These are phyloP conservation scores for Amanita inopinata DNA, from an alignment of 768 basidiomycete species.

Conservation along the genomic window DNA sequence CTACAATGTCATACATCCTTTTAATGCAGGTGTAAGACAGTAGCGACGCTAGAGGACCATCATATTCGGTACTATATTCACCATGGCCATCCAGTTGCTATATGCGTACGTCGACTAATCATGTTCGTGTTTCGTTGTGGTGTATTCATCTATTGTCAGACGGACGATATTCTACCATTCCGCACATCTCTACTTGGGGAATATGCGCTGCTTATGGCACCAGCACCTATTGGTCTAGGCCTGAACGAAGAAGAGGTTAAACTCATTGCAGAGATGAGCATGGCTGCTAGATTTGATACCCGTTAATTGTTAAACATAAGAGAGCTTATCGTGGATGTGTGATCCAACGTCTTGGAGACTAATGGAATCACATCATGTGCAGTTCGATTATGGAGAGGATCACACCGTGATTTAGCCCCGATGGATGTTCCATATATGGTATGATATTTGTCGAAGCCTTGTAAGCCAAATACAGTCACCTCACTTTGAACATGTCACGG, in stretches of 20 bases:
- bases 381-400: too few relatives aligned
- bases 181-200: slow-evolving; percentile 65
- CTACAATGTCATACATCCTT: not conserved
- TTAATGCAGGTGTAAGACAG: slow-evolving; percentile 54
- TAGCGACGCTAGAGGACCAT: slow-evolving; percentile 51
- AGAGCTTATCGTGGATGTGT: too few relatives aligned
- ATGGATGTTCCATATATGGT: too few relatives aligned
- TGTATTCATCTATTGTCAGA: slow-evolving; percentile 32
- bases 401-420: not conserved
- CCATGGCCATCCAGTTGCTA: slow-evolving; percentile 57
- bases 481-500: not conserved
- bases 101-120: slow-evolving; percentile 50
- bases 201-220: slow-evolving; percentile 71
- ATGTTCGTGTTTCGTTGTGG: not conserved
- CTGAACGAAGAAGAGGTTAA: slow-evolving; percentile 47
- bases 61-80: slow-evolving; percentile 62
- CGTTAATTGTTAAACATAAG: not conserved
- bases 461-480: not conserved
- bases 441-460: slow-evolving; percentile 3
- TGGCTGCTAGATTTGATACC: slow-evolving; percentile 30
- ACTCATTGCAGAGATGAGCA: slow-evolving; percentile 50
- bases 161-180: slow-evolving; percentile 76
- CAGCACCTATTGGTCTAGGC: slow-evolving; percentile 63
- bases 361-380: too few relatives aligned
- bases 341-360: too few relatives aligned